Evolutionary conservation across 306 rosid species (phyloP), one percentile per base, ranked within the genome.

Genomic region (Quillaja saponaria): DNA sequence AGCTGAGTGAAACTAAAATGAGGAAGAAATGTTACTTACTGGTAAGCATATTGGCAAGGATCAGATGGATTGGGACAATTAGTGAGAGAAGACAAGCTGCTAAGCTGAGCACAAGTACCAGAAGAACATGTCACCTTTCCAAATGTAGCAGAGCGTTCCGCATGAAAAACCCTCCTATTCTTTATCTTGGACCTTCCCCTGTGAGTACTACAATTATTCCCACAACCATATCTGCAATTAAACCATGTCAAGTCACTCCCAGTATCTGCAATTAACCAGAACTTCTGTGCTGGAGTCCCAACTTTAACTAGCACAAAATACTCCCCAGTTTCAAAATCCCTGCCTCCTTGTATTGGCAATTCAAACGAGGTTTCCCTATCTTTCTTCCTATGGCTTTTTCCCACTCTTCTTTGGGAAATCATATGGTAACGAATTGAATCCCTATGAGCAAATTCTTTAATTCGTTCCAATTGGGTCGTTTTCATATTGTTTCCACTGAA

Each of bases 161-260:
- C 81, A 25, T 48, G 63, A 44, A 79, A 88, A 15, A 67, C 78
- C 55, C 76, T 78, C 3, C 9, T 6, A 3, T 19, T 33, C 1
- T 39, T 7, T 18, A 11, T 10, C 40, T 37, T 2, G 3, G 34
- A 7, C 61, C 53, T 48, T 13, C 52, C 49, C 40, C 59, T 58
- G 8, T n/a, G 25, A 6, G 58, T 40, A 10, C 38, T 31, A 10
- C 71, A 59, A 0, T 46, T 61, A 0, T 18, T 31, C 1, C 78
- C 46, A 34, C 82, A 58, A 2, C 63, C 13, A 3, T 72, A 47
- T 25, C 48, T 58, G 18, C 87, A 84, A 1, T 81, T 82, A 48
- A 84, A 28, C 98, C 98, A 92, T 1, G 94, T 86, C 42, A 92
- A 66, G 10, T 92, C 96, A 44, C 88, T 88, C 1, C 89, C 98